phyloP scores from a whole-genome alignment of 768 basidiomycete species.

The Sporobolomyces pararoseus region DNA sequence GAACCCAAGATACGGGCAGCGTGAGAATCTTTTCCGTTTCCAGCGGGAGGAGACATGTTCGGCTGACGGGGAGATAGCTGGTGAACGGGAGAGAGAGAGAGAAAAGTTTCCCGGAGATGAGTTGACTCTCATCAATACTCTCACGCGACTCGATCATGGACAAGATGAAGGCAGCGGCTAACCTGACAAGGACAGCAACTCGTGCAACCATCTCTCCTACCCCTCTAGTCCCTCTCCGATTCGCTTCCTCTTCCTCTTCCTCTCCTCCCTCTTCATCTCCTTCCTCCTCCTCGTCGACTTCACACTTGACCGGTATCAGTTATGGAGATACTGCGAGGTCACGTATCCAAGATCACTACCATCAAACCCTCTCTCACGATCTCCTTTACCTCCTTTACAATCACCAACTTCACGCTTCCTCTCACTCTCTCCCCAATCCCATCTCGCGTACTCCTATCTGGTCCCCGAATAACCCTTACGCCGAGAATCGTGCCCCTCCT shows the following conservation, averaged over 20 bases:
- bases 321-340: conserved; percentile 29
- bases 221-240: background rate
- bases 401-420: conserved; percentile 57
- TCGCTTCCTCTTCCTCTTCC: conserved; percentile 1
- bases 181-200: conserved; percentile 8
- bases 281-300: background rate
- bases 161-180: conserved; percentile 21
- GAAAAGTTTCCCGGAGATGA: background rate
- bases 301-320: background rate
- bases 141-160: background rate
- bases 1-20: conserved; percentile 86
- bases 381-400: conserved; percentile 92
- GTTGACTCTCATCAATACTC: background rate
- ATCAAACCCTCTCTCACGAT: conserved; percentile 74
- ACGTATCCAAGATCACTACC: conserved; percentile 64
- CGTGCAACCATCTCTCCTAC: background rate
- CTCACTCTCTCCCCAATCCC: conserved; percentile 60
- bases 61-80: background rate
- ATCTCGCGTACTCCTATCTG: conserved; percentile 46
- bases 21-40: conserved; percentile 72
- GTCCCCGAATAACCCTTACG: conserved; percentile 76
- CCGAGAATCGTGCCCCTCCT: conserved; percentile 71
- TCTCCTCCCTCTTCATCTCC: conserved; percentile 3
- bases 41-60: conserved; percentile 56
- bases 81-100: background rate